Evolutionary conservation across 2,329 filamentous ascomycete species (phyloP), one percentile per base, ranked within the genome.

Genomic region (Lachnellula willkommii): DNA sequence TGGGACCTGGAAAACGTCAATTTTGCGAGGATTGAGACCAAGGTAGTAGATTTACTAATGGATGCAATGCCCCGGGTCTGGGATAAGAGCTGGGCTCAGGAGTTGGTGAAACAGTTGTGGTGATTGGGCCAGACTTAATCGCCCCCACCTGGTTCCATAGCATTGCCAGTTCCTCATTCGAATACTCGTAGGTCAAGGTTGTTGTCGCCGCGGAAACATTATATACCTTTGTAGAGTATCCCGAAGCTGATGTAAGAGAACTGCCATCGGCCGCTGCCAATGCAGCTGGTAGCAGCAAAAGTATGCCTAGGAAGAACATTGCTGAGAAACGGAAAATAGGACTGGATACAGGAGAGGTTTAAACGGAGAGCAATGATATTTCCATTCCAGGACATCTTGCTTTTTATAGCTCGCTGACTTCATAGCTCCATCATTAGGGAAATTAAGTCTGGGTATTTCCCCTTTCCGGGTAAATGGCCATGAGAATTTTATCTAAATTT

Each of bases 121-220:
- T 76, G 24, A 76, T 68, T 1, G 73, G 70, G 2, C 74, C 74
- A 6, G 70, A 69, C 26, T 69, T 66, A 24, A 77, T 67, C 12
- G 73, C 72, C 0, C 74, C 74, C 24, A 77, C 70, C 50, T 74
- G 71, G 53, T 75, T 70, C 75, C 75, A 77, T 9, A 77, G 67
- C 40, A 74, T 73, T 3, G 71, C 73, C 20, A 79, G 68, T 17
- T 73, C 73, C 57, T 77, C 72, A 50, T 77, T 72, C 0, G 74
- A 76, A 64, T 76, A 79, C 54, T 76, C 71, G 37, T 76, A 75
- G 4, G 66, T 71, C 43, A 73, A 66, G 11, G 74, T 69, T 14
- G 75, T 75, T 20, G 71, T 72, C 24, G 75, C 73, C 1, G 73
- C 72, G 5, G 74, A 73, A 39, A 68, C 68, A 65, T 77, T 74